Evolutionary conservation across 2,329 filamentous ascomycete genomes (phyloP).

Genomic region (Teratosphaeria gauchensis): DNA sequence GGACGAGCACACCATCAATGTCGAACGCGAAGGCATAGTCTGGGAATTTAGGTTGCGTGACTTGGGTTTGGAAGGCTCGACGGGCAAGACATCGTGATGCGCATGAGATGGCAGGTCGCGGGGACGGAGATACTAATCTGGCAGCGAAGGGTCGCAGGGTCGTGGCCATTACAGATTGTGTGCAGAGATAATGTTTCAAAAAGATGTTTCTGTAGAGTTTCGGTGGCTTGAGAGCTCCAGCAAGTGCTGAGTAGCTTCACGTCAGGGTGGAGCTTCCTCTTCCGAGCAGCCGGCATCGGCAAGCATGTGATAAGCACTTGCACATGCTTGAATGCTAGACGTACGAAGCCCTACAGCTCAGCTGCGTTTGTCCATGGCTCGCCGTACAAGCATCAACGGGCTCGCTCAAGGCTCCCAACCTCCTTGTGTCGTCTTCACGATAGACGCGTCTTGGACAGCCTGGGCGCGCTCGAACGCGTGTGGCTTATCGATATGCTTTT

Average conservation of each 20-base stretch:
- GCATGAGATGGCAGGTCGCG: not conserved
- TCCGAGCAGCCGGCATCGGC: not conserved
- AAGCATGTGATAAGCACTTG: not conserved
- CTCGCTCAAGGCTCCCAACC: too few relatives aligned
- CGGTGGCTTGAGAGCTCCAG: not conserved
- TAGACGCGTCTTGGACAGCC: too few relatives aligned
- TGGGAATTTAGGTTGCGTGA: conserved; percentile 17
- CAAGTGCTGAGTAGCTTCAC: not conserved
- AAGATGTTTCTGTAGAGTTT: not conserved
- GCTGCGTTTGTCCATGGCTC: too few relatives aligned
- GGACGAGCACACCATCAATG: conserved; percentile 92
- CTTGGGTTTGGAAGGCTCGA: conserved; percentile 10
- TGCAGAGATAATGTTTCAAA: not conserved
- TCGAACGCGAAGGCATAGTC: conserved; percentile 50
- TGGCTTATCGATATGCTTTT: not conserved
- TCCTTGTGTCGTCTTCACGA: too few relatives aligned
- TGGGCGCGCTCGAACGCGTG: too few relatives aligned
- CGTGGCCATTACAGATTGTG: not conserved
- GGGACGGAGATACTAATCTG: not conserved
- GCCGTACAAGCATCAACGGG: too few relatives aligned
- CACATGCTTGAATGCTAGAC: not conserved
- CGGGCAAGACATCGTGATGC: not conserved
- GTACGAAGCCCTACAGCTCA: too few relatives aligned
- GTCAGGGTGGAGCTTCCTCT: not conserved
- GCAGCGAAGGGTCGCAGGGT: not conserved